Evolutionary conservation across 179 eudicot species (phyloP).

Genomic region (Beta lomatogona): DNA sequence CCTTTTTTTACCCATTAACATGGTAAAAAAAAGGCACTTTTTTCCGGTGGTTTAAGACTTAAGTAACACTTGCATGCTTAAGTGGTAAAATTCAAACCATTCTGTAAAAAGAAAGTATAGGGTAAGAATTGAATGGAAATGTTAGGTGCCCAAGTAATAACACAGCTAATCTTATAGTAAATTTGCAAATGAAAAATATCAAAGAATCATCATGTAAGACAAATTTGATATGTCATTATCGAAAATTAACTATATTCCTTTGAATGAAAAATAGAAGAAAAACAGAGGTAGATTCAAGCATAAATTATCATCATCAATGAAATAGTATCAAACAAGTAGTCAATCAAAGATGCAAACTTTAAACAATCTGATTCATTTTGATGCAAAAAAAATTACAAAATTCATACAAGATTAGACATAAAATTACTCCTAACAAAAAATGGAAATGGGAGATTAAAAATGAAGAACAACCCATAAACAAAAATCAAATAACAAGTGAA

Average conservation of each 20-base stretch:
- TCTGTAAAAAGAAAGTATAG: neutral
- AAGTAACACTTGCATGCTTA: neutral
- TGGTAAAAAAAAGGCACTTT: neutral
- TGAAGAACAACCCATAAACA: neutral
- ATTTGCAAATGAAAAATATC: slow-evolving; percentile 8
- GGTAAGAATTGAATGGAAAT: no score
- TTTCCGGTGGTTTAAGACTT: no score
- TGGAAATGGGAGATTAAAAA: no score
- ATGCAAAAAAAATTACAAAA: neutral
- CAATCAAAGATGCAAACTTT: neutral
- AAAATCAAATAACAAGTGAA: no score
- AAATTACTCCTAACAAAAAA: no score
- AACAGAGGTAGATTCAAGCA: neutral
- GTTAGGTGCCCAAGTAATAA: neutral
- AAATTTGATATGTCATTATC: neutral
- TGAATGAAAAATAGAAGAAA: neutral
- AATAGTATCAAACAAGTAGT: neutral
- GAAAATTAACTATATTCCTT: neutral
- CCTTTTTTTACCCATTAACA: no score
- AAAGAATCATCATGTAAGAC: no score
- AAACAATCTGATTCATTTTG: no score
- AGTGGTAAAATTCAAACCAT: neutral
- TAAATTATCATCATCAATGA: neutral
- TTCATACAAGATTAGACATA: no score
- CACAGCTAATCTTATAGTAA: neutral